A percentile compares a stretch with the other conserved stretches of the same genome.
These are phyloP conservation scores for Penicillium angulare DNA, from an alignment of 495 filamentous ascomycete species.

Conservation along the genomic window DNA sequence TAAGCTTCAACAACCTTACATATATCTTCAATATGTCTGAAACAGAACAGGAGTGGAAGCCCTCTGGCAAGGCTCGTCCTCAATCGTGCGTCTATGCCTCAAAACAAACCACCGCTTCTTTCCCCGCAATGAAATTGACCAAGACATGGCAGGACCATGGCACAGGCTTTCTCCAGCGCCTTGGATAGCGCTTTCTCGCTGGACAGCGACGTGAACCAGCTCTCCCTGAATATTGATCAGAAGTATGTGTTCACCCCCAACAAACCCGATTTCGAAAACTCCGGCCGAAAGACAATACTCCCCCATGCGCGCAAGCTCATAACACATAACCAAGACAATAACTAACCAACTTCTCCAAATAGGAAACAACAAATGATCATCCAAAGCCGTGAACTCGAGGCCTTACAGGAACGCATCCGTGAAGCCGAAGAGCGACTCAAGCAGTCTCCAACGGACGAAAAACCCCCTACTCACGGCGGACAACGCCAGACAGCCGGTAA, in stretches of 20 bases:
- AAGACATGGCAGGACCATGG: slow-evolving; percentile 66
- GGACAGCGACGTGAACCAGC: slow-evolving; percentile 72
- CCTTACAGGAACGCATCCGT: slow-evolving; percentile 76
- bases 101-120: neutral
- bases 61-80: slow-evolving; percentile 68
- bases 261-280: neutral
- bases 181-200: slow-evolving; percentile 87
- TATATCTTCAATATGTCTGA: slow-evolving; percentile 54
- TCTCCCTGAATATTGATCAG: slow-evolving; percentile 75
- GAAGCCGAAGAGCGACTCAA: slow-evolving; percentile 78
- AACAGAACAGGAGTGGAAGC: slow-evolving; percentile 73
- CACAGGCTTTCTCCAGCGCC: slow-evolving; percentile 79
- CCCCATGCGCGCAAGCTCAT: too few species aligned
- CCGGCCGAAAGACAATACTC: too few species aligned
- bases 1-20: slow-evolving; percentile 11
- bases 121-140: slow-evolving; percentile 22
- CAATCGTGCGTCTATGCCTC: slow-evolving; percentile 66
- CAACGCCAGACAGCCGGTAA: slow-evolving; percentile 24
- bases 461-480: slow-evolving; percentile 3
- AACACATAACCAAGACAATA: neutral
- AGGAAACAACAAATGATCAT: slow-evolving; percentile 70
- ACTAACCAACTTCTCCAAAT: neutral
- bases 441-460: slow-evolving; percentile 8
- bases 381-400: slow-evolving; percentile 77
- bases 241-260: slow-evolving; percentile 58